Evolutionary conservation across 345 rosid species (phyloP).

Genomic region (Camelina hispida): DNA sequence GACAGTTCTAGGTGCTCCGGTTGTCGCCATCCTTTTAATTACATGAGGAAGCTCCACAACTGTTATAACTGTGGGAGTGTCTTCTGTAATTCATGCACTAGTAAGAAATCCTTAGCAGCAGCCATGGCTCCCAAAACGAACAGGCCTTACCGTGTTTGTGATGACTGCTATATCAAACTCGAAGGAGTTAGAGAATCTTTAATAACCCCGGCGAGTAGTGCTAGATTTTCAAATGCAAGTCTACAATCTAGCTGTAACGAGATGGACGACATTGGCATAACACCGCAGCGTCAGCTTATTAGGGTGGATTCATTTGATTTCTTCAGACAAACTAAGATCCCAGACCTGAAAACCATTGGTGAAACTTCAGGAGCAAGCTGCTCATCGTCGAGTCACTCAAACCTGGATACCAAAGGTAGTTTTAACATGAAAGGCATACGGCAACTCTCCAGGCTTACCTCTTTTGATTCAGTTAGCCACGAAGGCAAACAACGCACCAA

Average conservation of each 20-base stretch:
- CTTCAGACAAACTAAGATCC: slow-evolving; percentile 46
- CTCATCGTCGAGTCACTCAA: slow-evolving; percentile 49
- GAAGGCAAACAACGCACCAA: slow-evolving; percentile 44
- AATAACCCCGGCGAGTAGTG: slow-evolving; percentile 39
- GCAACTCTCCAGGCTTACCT: slow-evolving; percentile 50
- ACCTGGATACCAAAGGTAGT: slow-evolving; percentile 45
- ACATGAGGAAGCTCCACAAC: slow-evolving; percentile 64
- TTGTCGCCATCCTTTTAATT: slow-evolving; percentile 58
- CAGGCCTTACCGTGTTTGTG: slow-evolving; percentile 72
- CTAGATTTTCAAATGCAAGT: slow-evolving; percentile 53
- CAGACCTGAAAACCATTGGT: slow-evolving; percentile 53
- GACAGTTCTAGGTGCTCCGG: slow-evolving; percentile 60
- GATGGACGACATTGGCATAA: slow-evolving; percentile 42
- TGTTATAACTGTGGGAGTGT: slow-evolving; percentile 70
- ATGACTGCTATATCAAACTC: slow-evolving; percentile 60
- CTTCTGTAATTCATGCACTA: slow-evolving; percentile 64
- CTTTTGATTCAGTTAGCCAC: slow-evolving; percentile 56
- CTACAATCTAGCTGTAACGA: slow-evolving; percentile 47
- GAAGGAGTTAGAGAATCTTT: slow-evolving; percentile 47
- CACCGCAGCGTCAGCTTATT: slow-evolving; percentile 45
- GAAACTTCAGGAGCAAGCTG: slow-evolving; percentile 52
- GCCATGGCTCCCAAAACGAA: slow-evolving; percentile 64
- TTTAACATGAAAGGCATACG: slow-evolving; percentile 42
- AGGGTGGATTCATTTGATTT: slow-evolving; percentile 59
- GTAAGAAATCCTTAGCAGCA: slow-evolving; percentile 63